Percentiles rank a stretch among this genome's conserved stretches.
Conservation (phyloP, 2,329 filamentous ascomycete species). For the Hypomyces perniciosus region DNA sequence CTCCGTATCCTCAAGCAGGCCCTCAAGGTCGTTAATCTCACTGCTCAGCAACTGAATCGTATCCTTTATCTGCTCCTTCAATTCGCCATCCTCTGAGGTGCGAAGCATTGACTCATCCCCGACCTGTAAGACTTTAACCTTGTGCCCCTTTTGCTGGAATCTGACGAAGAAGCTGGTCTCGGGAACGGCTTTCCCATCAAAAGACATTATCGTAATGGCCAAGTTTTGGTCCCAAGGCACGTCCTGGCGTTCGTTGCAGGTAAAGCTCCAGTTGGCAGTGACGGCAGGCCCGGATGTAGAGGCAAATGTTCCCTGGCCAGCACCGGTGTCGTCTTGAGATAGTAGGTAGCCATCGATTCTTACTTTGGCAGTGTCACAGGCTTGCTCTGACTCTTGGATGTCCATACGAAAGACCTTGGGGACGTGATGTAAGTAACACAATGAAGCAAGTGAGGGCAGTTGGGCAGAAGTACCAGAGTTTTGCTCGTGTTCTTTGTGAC, state of each 20-base stretch:
- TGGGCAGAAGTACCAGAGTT: constrained; percentile 7
- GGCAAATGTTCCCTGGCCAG: constrained; percentile 9
- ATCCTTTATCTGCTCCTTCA: not conserved
- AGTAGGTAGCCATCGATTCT: constrained; percentile 9
- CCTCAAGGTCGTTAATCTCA: constrained; percentile 4
- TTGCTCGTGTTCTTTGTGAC: not conserved
- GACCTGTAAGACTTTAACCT: constrained; percentile 4
- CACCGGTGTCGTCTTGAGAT: constrained; percentile 10
- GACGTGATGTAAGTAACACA: not conserved
- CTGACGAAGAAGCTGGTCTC: constrained; percentile 6
- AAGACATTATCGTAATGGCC: constrained; percentile 4
- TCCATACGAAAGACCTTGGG: constrained; percentile 8
- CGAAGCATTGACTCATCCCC: constrained; percentile 6
- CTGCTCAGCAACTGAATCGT: constrained; percentile 1
- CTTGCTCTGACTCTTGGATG: constrained; percentile 6
- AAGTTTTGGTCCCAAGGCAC: constrained; percentile 9
- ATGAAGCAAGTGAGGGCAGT: too few species aligned
- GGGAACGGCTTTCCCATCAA: constrained; percentile 6
- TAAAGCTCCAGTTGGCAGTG: constrained; percentile 12
- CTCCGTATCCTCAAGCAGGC: constrained; percentile 3
- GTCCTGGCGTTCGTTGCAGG: constrained; percentile 3
- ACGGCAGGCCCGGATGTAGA: constrained; percentile 6
- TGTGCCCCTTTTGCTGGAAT: constrained; percentile 4
- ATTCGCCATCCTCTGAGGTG: constrained; percentile 5
- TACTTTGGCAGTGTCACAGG: constrained; percentile 6